Evolutionary conservation across 352 stramenopile genomes (phyloP).

Genomic region (Pythium rishiriense): DNA sequence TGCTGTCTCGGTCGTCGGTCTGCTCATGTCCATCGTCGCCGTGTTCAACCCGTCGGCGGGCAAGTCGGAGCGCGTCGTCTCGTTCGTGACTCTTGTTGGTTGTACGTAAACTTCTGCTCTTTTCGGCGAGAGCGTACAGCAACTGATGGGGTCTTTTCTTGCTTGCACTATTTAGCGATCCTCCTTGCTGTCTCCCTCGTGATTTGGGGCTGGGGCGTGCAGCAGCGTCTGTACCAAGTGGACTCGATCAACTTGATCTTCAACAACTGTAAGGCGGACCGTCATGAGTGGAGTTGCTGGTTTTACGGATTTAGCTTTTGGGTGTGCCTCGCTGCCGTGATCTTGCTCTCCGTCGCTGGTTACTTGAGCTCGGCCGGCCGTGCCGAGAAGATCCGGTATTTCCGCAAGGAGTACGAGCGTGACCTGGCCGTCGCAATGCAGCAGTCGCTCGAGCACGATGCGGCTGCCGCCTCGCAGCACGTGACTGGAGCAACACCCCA

Average conservation of each 20-base stretch:
- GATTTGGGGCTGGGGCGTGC: constrained; percentile 75
- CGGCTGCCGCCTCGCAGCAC: constrained; percentile 30
- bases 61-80: constrained; percentile 74
- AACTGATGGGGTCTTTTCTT: background rate
- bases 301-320: constrained; percentile 89
- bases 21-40: constrained; percentile 66
- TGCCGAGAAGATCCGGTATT: constrained; percentile 85
- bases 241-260: constrained; percentile 80
- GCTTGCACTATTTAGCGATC: constrained; percentile 41
- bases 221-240: constrained; percentile 79
- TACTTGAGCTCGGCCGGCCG: constrained; percentile 80
- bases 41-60: constrained; percentile 78
- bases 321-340: constrained; percentile 80
- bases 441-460: constrained; percentile 63
- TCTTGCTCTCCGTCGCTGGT: constrained; percentile 72
- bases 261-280: constrained; percentile 68
- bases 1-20: constrained; percentile 54
- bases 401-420: constrained; percentile 80
- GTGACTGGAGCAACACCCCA: constrained; percentile 21
- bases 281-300: constrained; percentile 77
- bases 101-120: constrained; percentile 40
- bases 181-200: constrained; percentile 73
- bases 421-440: constrained; percentile 77
- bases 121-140: background rate
- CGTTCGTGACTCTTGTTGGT: constrained; percentile 75